Evolutionary conservation across 2,329 filamentous ascomycete genomes (phyloP).

Genomic region (Hypoxylon sp.): DNA sequence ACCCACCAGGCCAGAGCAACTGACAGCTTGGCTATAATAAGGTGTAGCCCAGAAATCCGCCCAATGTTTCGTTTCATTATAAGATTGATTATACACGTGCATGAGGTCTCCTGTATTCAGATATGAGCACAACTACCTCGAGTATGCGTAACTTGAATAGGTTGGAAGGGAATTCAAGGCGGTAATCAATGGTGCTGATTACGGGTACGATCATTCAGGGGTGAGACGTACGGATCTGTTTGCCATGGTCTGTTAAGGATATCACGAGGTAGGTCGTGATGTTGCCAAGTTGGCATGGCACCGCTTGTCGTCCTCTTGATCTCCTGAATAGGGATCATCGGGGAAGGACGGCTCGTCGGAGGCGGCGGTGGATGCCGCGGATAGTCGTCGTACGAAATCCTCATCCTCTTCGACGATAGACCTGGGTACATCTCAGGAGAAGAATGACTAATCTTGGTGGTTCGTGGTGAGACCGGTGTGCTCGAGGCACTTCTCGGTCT

Average conservation of each 20-base stretch:
- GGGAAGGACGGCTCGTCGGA: slow-evolving; percentile 30
- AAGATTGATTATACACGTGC: slow-evolving; percentile 59
- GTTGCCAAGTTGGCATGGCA: slow-evolving; percentile 47
- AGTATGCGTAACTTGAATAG: slow-evolving; percentile 43
- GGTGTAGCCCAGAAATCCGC: too few species aligned
- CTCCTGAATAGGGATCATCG: slow-evolving; percentile 48
- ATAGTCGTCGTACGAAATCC: slow-evolving; percentile 58
- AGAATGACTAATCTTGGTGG: slow-evolving; percentile 44
- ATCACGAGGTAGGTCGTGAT: slow-evolving; percentile 57
- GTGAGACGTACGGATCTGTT: slow-evolving; percentile 58
- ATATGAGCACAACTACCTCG: slow-evolving; percentile 46
- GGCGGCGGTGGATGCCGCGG: slow-evolving; percentile 41
- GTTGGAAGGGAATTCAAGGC: too few species aligned
- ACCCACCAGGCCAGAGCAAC: too few species aligned
- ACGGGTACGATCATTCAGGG: slow-evolving; percentile 52
- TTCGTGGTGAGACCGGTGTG: slow-evolving; percentile 59
- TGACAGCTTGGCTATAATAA: too few species aligned
- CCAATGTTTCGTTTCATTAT: too few species aligned
- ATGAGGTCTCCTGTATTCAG: slow-evolving; percentile 54
- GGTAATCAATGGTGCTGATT: too few species aligned
- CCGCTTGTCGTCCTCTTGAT: slow-evolving; percentile 44
- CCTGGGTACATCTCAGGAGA: slow-evolving; percentile 43
- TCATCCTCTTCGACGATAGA: slow-evolving; percentile 58
- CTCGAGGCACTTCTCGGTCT: slow-evolving; percentile 55
- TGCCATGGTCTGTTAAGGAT: slow-evolving; percentile 59